Conservation (phyloP, 768 basidiomycete genomes). For the Cubamyces sp. region DNA sequence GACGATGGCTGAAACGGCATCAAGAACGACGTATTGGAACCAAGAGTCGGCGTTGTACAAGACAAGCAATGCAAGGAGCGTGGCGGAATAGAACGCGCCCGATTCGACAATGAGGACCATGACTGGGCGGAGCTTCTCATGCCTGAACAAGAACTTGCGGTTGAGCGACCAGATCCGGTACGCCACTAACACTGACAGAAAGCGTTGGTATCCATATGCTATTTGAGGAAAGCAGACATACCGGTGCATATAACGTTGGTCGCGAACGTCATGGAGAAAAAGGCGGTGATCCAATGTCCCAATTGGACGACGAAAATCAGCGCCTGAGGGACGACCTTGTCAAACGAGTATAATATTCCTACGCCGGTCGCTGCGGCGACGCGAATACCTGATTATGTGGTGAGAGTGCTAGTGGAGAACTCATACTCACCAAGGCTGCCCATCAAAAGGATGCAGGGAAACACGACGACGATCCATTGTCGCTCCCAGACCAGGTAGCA, state of each 20-base stretch:
- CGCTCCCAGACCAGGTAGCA: slow-evolving; percentile 22
- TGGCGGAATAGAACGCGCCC: slow-evolving; percentile 43
- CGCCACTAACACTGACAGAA: slow-evolving; percentile 36
- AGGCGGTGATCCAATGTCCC: slow-evolving; percentile 44
- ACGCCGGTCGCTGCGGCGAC: slow-evolving; percentile 31
- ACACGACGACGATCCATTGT: slow-evolving; percentile 29
- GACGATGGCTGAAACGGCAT: slow-evolving; percentile 34
- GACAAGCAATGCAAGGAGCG: slow-evolving; percentile 39
- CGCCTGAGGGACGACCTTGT: slow-evolving; percentile 32
- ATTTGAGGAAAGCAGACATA: no score
- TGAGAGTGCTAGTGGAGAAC: background rate
- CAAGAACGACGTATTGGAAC: slow-evolving; percentile 43
- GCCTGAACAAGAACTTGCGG: slow-evolving; percentile 29
- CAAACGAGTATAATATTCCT: slow-evolving; percentile 40
- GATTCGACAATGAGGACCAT: slow-evolving; percentile 44
- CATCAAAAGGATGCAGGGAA: slow-evolving; percentile 36
- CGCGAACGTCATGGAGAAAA: slow-evolving; percentile 43
- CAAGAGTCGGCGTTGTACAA: slow-evolving; percentile 39
- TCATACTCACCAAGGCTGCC: slow-evolving; percentile 38
- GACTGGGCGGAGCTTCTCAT: slow-evolving; percentile 36
- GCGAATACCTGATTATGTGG: background rate
- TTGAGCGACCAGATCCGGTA: slow-evolving; percentile 43
- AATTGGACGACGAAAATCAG: slow-evolving; percentile 40
- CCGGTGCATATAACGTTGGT: slow-evolving; percentile 45
- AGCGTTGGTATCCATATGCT: no score